Evolutionary conservation across 495 filamentous ascomycete species (phyloP), one percentile per base, ranked within the genome.

Genomic region (Penicillium longicatenatum): DNA sequence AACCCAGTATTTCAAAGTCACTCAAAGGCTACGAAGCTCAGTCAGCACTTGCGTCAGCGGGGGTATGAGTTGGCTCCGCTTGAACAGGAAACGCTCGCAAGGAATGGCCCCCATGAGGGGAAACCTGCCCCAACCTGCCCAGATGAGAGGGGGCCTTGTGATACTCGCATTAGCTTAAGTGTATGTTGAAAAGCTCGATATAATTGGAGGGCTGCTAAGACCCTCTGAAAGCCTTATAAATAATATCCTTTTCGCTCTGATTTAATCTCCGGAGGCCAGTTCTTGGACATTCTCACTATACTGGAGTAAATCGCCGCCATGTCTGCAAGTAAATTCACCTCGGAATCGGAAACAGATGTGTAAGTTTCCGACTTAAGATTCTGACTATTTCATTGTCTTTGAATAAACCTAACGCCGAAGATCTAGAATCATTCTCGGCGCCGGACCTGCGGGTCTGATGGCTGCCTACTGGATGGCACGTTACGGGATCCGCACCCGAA

Each of bases 361-460:
- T 54, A 33, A 46, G 52, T 22, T 43, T 30, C 20, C 6, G 1
- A 26, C n/a, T n/a, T n/a, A n/a, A n/a, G n/a, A n/a, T n/a, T n/a
- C n/a, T 26, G 26, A 26, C 26, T 4, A 2, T 26, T 29, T 43
- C n/a, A 4, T 5, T 29, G 7, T 12, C 16, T 11, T 0, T 12
- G 12, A n/a, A 24, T 16, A 29, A 12, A 8, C 9, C 50, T 53
- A 19, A 53, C n/a, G 12, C 17, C 10, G 20, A 29, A n/a, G 4
- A 19, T 20, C 5, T 44, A 71, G 57, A 20, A 70, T 89, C 50
- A 83, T 89, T 30, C 69, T 88, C 21, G 87, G 87, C 9, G 85
- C 86, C n/a, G 86, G 86, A n/a, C 86, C 86, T 0, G 80, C 85
- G 0, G 85, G 81, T 46, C 75, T 89, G 9, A 86, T 86, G 80